A percentile compares a stretch with the other conserved stretches of the same genome.
phyloP scores from a whole-genome alignment of 2,329 filamentous ascomycete genomes.

The Aspergillus clavatus region DNA sequence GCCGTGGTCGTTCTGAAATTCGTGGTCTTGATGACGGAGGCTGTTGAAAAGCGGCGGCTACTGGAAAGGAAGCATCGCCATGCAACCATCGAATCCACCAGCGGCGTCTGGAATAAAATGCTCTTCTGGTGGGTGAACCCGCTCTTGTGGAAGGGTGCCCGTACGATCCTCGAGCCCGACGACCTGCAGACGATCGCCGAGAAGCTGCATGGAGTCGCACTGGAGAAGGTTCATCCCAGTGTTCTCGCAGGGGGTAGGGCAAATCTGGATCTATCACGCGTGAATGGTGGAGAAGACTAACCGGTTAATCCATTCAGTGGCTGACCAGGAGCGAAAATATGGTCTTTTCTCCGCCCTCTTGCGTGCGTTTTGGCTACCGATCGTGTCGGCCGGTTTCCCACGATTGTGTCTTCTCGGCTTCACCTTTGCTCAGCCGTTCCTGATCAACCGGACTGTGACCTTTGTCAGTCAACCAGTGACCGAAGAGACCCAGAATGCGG shows the following conservation, averaged over 20 bases:
- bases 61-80: background rate
- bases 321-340: no score
- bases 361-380: no score
- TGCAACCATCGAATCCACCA: background rate
- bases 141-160: background rate
- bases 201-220: background rate
- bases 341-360: no score
- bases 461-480: constrained; percentile 11
- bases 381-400: constrained; percentile 20
- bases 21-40: background rate
- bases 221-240: no score
- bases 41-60: background rate
- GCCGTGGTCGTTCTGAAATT: background rate
- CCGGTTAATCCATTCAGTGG: no score
- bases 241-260: no score
- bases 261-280: no score
- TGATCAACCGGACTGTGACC: constrained; percentile 22
- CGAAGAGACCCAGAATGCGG: constrained; percentile 12
- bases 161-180: background rate
- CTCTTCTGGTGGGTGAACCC: background rate
- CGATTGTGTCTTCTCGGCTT: constrained; percentile 14
- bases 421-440: constrained; percentile 29
- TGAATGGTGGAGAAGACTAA: no score
- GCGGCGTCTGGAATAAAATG: background rate
- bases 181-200: background rate